Percentiles rank a stretch among this genome's conserved stretches.
Evolutionary conservation across 306 rosid genomes (phyloP).

Genomic region (Glycyrrhiza uralensis): DNA sequence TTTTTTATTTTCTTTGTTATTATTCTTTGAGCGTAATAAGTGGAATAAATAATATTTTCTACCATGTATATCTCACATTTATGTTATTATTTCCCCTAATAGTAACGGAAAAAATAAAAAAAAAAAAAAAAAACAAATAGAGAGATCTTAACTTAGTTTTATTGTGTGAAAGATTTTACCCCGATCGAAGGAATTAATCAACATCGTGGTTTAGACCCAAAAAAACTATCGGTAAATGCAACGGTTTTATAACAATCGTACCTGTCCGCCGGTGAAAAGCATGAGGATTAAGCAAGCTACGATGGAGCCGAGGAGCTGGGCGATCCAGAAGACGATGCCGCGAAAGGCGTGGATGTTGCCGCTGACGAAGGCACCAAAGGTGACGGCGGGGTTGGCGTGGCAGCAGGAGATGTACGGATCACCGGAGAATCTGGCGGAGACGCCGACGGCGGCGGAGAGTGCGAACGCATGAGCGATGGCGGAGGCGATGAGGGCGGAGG

Average conservation of each 20-base stretch:
- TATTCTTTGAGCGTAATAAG: too few relatives aligned
- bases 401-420: conserved; percentile 38
- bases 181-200: too few relatives aligned
- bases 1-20: too few relatives aligned
- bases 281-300: conserved; percentile 46
- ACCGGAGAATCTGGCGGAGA: conserved; percentile 39
- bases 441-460: conserved; percentile 53
- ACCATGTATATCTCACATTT: too few relatives aligned
- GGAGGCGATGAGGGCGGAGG: conserved; percentile 33
- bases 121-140: too few relatives aligned
- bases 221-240: background rate
- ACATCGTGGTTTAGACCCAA: too few relatives aligned
- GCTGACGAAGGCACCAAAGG: conserved; percentile 57
- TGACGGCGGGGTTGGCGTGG: conserved; percentile 69
- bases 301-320: conserved; percentile 59
- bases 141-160: too few relatives aligned
- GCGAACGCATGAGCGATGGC: conserved; percentile 52
- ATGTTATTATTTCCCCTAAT: too few relatives aligned
- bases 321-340: conserved; percentile 51
- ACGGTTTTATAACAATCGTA: background rate
- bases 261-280: conserved; percentile 44
- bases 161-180: too few relatives aligned
- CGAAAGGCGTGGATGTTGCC: conserved; percentile 58
- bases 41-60: too few relatives aligned
- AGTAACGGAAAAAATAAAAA: too few relatives aligned